Evolutionary conservation across 306 rosid genomes (phyloP).

Genomic region (Fagus sylvatica): DNA sequence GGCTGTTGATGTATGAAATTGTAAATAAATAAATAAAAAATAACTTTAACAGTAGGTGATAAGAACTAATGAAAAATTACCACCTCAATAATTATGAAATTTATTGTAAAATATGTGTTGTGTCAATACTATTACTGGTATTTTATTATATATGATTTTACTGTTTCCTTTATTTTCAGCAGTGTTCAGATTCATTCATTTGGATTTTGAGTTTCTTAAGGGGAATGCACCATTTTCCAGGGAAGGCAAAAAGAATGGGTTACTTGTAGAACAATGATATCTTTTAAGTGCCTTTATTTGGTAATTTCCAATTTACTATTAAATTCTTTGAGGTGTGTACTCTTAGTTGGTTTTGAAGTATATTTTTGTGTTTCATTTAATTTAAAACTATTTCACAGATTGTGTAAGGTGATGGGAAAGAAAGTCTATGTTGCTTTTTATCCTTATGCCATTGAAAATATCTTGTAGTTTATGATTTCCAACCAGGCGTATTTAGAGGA

Average conservation of each 20-base stretch:
- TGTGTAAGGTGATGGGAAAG: not conserved
- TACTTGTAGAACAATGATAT: slow-evolving; percentile 3
- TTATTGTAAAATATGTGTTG: no score
- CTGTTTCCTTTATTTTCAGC: slow-evolving; percentile 2
- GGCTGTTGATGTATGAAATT: no score
- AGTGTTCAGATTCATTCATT: slow-evolving; percentile 12
- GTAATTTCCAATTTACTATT: not conserved
- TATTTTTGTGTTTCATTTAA: slow-evolving; percentile 1
- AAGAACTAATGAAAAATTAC: no score
- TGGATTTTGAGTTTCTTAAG: slow-evolving; percentile 11
- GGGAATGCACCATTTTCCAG: slow-evolving; percentile 34
- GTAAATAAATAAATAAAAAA: no score
- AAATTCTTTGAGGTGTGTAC: not conserved
- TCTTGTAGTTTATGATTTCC: slow-evolving; percentile 31
- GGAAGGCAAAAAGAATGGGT: not conserved
- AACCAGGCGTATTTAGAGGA: slow-evolving; percentile 31
- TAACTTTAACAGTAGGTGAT: no score
- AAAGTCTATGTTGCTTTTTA: slow-evolving; percentile 19
- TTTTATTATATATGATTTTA: not conserved
- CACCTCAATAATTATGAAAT: no score
- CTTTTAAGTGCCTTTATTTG: slow-evolving; percentile 7
- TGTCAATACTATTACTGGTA: no score
- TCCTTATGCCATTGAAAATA: slow-evolving; percentile 30
- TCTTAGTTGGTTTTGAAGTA: not conserved
- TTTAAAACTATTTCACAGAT: slow-evolving; percentile 5